Evolutionary conservation across 208 protist species (phyloP), one percentile per base, ranked within the genome.

Genomic region (Leishmania mexicana): DNA sequence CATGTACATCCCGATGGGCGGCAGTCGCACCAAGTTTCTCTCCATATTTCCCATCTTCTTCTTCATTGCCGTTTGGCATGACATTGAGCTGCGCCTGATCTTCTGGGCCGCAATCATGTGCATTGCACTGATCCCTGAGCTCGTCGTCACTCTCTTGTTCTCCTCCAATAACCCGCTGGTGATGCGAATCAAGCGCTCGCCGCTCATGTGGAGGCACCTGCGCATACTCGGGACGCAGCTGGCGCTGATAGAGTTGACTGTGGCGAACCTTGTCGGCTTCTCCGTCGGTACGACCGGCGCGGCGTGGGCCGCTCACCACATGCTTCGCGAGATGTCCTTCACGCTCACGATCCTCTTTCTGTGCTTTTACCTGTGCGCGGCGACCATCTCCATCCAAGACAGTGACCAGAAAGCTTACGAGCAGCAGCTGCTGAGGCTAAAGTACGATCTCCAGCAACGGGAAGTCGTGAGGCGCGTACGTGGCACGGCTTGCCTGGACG

Each of bases 1-100:
- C 88, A 91, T 98, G 88, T 99, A 99, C 85, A 91, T 98, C 42
- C 96, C 96, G 21, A 91, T 98, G 79, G 95, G 95, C n/a, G 96
- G 96, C 54, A 90, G 40, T 92, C 88, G 8, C 42, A 75, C 47
- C 24, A 93, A 96, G 76, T 62, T 90, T 4, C 67, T 94, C 17
- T 90, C 85, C 49, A 93, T 98, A 19, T 95, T 96, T 64, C 84
- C 95, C 31, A 98, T 98, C 73, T 98, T 98, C 80, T 90, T 96
- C 71, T 98, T 98, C 73, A 93, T 98, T 58, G 96, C 94, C 38
- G 80, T 98, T 42, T 98, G 96, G 96, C 96, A 98, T 67, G 96
- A 98, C 83, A 87, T 98, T 28, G 93, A 94, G 78, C 81, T 94
- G 78, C 84, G 86, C 2, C 77, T 96, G 60, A 76, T 97, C 42